phyloP scores from a whole-genome alignment of 129 eudicot genomes.

The carrot (Daucus carota) region DNA sequence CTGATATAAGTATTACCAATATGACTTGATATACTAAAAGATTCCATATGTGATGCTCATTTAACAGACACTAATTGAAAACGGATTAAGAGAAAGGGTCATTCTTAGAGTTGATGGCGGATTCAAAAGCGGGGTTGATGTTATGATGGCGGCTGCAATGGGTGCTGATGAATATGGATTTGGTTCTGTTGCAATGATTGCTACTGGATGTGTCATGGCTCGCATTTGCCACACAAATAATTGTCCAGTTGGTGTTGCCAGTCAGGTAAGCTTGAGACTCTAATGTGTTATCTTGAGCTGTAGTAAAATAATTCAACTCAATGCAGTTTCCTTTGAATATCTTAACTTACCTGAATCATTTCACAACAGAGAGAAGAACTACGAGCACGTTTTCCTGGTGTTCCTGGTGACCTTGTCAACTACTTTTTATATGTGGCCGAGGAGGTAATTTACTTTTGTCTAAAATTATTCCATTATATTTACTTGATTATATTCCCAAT shows the following conservation, averaged over 20 bases:
- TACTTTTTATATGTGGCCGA: slow-evolving; percentile 96
- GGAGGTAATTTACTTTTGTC: slow-evolving; percentile 54
- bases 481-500: not conserved
- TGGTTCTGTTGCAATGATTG: slow-evolving; percentile 98
- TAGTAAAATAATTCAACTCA: not conserved
- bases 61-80: slow-evolving; percentile 72
- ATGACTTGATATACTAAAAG: not conserved
- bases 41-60: not conserved
- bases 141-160: slow-evolving; percentile 96
- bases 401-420: slow-evolving; percentile 98
- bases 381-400: slow-evolving; percentile 99
- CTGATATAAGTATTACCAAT: not conserved
- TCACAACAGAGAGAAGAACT: slow-evolving; percentile 80
- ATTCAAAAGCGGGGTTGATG: slow-evolving; percentile 97
- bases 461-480: not conserved
- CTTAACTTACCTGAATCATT: not conserved
- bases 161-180: slow-evolving; percentile 99
- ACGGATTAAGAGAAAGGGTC: slow-evolving; percentile 97
- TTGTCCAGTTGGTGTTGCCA: slow-evolving; percentile 99
- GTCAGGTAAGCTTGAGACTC: slow-evolving; percentile 56
- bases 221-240: slow-evolving; percentile 99
- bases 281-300: not conserved
- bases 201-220: slow-evolving; percentile 99
- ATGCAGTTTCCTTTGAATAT: not conserved
- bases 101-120: slow-evolving; percentile 98